Evolutionary conservation across 2,329 filamentous ascomycete genomes (phyloP), one percentile per base, ranked within the genome.

Genomic region (Ophiobolus disseminans): DNA sequence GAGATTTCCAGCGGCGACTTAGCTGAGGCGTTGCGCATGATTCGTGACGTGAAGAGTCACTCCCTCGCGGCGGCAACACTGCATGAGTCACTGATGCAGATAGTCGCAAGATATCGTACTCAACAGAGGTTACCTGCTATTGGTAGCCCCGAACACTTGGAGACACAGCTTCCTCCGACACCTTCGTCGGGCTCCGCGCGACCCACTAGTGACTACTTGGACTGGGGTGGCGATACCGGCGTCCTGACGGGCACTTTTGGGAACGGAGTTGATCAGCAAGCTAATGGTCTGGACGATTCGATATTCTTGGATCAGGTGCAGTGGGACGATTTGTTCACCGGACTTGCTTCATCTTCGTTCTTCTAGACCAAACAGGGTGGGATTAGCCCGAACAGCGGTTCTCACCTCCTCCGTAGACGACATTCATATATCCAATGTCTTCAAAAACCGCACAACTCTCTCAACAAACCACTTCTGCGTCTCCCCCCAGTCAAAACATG

Each of bases 401-500:
- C 2, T 5, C 3, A 10, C n/a, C 9, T n/a, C 25, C 25, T 28
- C n/a, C 25, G 5, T 28, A 3, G 9, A 3, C 9, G 3, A 28
- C n/a, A 5, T 10, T 28, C 3, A 28, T 28, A 9, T 10, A 10
- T 22, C 16, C 17, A 45, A 11, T 19, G 25, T 25, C 35, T 13
- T 20, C 11, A 47, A 31, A 36, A 47, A 47, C 8, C 14, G 13
- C 11, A 45, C 11, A n/a, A 50, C 47, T 14, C 23, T 36, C 14
- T 30, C 28, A 6, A 22, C 22, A 20, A 40, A 35, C 47, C 41
- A 45, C 22, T 25, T 21, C 17, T 36, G 30, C 28, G 26, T 22
- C 4, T 37, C 11, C 25, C 14, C 22, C n/a, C 47, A 31, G 36
- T 40, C 20, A 50, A 17, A 11, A 10, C 25, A 35, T 54, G 51